Percentiles rank a stretch among this genome's conserved stretches.
Conservation (phyloP, 768 basidiomycete species). For the Lactarius vividus region DNA sequence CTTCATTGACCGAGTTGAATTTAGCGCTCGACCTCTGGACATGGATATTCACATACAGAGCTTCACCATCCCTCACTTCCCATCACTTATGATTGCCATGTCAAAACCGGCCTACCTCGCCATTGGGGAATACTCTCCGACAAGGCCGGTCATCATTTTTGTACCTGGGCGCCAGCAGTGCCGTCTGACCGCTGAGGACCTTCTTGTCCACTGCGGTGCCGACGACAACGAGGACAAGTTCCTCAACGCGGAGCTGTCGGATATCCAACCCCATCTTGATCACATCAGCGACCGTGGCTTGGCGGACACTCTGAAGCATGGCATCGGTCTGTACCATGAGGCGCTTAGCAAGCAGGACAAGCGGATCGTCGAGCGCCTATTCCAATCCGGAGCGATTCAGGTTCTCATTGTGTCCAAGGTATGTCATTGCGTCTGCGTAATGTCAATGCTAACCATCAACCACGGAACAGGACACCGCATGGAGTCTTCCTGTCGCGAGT, state of each 20-base stretch:
- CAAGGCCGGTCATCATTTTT: conserved; percentile 87
- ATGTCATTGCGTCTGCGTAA: conserved; percentile 26
- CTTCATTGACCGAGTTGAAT: neutral
- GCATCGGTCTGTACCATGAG: conserved; percentile 95
- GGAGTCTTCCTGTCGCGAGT: conserved; percentile 90
- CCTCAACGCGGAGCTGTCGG: conserved; percentile 81
- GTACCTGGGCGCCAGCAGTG: conserved; percentile 94
- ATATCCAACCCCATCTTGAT: conserved; percentile 85
- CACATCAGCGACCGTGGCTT: conserved; percentile 75
- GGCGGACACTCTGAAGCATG: conserved; percentile 79
- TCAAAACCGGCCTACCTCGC: conserved; percentile 96
- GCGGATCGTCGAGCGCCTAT: conserved; percentile 87
- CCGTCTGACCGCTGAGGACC: conserved; percentile 88
- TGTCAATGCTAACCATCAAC: neutral
- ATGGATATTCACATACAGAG: conserved; percentile 98
- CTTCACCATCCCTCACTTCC: conserved; percentile 96
- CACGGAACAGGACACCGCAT: conserved; percentile 76
- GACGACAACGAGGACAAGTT: conserved; percentile 84
- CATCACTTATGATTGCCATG: conserved; percentile 98
- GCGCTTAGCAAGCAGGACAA: conserved; percentile 91
- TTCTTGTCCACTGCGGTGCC: conserved; percentile 83
- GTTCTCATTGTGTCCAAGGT: conserved; percentile 93
- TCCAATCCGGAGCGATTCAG: conserved; percentile 93
- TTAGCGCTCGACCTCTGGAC: conserved; percentile 89
- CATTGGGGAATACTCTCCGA: conserved; percentile 80